Conservation (phyloP, 352 stramenopile genomes). For the Pythium diclinum region DNA sequence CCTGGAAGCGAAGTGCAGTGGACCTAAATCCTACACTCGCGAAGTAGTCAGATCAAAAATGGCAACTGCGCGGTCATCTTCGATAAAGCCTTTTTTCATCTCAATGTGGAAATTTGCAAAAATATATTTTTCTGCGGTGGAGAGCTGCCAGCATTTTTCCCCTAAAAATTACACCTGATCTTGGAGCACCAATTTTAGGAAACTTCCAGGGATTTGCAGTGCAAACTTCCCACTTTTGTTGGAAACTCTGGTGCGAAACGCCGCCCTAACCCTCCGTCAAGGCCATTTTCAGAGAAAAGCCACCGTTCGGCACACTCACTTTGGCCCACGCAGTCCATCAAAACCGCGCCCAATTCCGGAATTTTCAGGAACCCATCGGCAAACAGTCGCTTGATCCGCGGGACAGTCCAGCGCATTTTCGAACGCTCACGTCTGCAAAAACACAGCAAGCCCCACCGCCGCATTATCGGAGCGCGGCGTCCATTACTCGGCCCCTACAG, state of each 20-base stretch:
- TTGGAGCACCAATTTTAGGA: background rate
- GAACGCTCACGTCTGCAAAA: background rate
- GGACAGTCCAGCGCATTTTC: background rate
- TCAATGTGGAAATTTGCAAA: background rate
- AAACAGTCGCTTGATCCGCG: background rate
- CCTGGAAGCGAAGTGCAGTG: no score
- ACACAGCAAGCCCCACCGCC: background rate
- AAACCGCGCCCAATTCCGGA: background rate
- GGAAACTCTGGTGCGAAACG: background rate
- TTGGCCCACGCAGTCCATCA: background rate
- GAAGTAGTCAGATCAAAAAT: no score
- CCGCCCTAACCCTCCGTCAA: background rate
- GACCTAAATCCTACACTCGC: no score
- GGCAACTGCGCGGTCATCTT: background rate
- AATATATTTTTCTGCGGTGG: background rate
- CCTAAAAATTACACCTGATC: background rate
- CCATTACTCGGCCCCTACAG: background rate
- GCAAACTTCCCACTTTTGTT: background rate
- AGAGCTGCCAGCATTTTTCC: background rate
- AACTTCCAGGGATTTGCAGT: background rate
- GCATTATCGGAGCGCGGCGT: background rate
- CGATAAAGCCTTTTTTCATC: background rate
- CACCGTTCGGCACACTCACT: constrained; percentile 1
- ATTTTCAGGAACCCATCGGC: constrained; percentile 6
- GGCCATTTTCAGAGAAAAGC: constrained; percentile 1